These are phyloP conservation scores for Tetrahymena elliotti DNA, from an alignment of 73 alveolate species.

Conservation along the genomic window DNA sequence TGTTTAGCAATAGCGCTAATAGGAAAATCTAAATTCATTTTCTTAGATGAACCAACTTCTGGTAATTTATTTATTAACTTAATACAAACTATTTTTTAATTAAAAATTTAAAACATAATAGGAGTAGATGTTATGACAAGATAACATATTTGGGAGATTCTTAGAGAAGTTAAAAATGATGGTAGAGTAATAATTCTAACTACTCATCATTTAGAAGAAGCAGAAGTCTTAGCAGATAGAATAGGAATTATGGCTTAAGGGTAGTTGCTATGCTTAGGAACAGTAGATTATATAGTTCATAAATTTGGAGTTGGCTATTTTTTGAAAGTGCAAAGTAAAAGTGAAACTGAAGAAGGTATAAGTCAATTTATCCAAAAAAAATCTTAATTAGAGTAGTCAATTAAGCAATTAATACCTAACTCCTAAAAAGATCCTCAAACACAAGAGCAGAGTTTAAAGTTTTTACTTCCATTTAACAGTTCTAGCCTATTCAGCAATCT, in stretches of 20 bases:
- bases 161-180: conserved; percentile 32
- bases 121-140: conserved; percentile 73
- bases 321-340: conserved; percentile 33
- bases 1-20: conserved; percentile 62
- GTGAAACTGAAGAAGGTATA: background rate
- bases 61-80: conserved; percentile 34
- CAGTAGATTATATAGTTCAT: conserved; percentile 57
- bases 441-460: background rate
- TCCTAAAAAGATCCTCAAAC: background rate
- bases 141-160: conserved; percentile 59
- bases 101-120: conserved; percentile 29
- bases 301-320: conserved; percentile 76
- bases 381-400: background rate
- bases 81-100: too few relatives aligned
- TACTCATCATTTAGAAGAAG: conserved; percentile 91
- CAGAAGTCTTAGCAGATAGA: conserved; percentile 83
- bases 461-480: background rate
- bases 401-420: background rate
- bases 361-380: background rate
- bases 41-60: conserved; percentile 71
- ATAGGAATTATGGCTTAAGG: conserved; percentile 90
- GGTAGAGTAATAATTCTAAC: conserved; percentile 63
- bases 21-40: conserved; percentile 60
- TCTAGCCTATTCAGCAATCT: background rate
- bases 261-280: conserved; percentile 63